Base-by-base conservation (phyloP, 805 yeast species). In the Cyberlindnera meyerae region DNA sequence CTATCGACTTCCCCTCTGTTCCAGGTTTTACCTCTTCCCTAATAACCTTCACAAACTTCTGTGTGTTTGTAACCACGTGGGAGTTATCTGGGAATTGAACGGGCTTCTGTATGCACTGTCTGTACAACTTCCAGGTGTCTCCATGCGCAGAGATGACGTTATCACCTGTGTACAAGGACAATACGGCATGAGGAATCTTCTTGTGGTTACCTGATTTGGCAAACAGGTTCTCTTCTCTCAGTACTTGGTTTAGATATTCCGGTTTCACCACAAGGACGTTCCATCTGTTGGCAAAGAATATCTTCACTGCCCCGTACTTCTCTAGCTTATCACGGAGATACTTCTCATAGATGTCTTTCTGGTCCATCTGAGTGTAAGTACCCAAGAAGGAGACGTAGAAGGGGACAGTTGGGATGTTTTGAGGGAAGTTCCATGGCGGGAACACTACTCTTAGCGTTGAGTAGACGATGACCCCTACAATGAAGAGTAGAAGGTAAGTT, bases 261-360 rank as follows among this genome's bases (percentile, higher is more conserved):
- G 81, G 81, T 33, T 53, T 63, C 2, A 73, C 62, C 1, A 76
- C 73, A 21, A 77, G 51, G 15, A 75, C 66, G 45, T 76, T 77
- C 82, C 82, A 77, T 39, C 77, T 63, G 1, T 78, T 72, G 6
- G 76, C 82, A 59, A 75, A 77, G 49, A 67, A 77, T 5, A 75
- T 61, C 51, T 75, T 75, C 0, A 70, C 82, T 0, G 80, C 80
- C 0, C 82, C 82, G 49, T 67, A 58, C 33, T 61, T 65, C 42
- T 73, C 76, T 33, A 74, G 48, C 27, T 70, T 66, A 6, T 62
- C 62, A 29, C 65, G 58, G 26, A 74, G 52, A 46, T 67, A 75
- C 9, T 27, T 33, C 8, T 68, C 53, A 52, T 61, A 76, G 7
- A 76, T 60, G 18, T 71, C 63, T 21, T 58, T 49, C 47, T 77